phyloP scores from a whole-genome alignment of 2,329 filamentous ascomycete genomes.

The Claviceps digitariae region DNA sequence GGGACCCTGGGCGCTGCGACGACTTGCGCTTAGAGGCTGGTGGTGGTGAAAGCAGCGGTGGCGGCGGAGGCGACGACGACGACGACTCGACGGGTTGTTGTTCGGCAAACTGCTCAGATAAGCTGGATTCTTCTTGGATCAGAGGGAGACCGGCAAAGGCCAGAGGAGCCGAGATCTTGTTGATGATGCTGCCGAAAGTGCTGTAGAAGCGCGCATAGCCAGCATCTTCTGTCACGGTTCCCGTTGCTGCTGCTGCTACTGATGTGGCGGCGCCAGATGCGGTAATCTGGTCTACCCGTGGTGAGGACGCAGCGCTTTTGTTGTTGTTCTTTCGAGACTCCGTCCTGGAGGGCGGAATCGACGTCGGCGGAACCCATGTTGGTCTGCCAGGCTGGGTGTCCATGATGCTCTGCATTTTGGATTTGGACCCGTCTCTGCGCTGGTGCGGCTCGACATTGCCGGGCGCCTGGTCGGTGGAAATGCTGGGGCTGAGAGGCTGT shows the following conservation, averaged over 20 bases:
- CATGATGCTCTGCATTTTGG: slow-evolving; percentile 43
- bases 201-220: slow-evolving; percentile 86
- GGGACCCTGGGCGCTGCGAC: slow-evolving; percentile 11
- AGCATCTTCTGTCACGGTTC: slow-evolving; percentile 43
- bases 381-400: slow-evolving; percentile 39
- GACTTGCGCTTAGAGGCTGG: slow-evolving; percentile 14
- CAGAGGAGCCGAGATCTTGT: slow-evolving; percentile 75
- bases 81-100: background rate
- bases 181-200: slow-evolving; percentile 79
- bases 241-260: background rate
- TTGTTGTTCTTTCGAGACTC: slow-evolving; percentile 15
- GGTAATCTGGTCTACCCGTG: slow-evolving; percentile 12
- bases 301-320: slow-evolving; percentile 11
- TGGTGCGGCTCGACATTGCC: slow-evolving; percentile 51
- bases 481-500: slow-evolving; percentile 55
- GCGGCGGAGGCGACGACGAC: slow-evolving; percentile 21
- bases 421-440: slow-evolving; percentile 33
- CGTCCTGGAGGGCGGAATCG: slow-evolving; percentile 11
- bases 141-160: slow-evolving; percentile 88
- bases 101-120: slow-evolving; percentile 14
- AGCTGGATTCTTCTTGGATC: slow-evolving; percentile 33
- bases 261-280: slow-evolving; percentile 6
- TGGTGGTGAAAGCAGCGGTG: background rate
- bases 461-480: slow-evolving; percentile 61
- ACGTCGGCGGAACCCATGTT: slow-evolving; percentile 34